phyloP scores from a whole-genome alignment of 2,329 filamentous ascomycete genomes.

The Diaporthe sp. region DNA sequence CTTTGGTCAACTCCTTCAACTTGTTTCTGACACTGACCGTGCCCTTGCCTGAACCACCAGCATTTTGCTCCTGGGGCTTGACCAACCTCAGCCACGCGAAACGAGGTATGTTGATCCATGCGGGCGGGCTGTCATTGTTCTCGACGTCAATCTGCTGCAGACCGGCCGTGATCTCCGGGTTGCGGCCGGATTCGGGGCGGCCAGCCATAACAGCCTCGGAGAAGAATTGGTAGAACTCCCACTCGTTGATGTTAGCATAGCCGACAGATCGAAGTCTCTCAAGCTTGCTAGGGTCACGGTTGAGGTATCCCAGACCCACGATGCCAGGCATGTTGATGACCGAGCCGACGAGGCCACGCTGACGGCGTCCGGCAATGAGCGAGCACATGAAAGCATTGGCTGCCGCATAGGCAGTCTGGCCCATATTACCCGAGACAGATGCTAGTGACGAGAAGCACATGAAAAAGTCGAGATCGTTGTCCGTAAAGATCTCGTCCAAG shows the following conservation, averaged over 20 bases:
- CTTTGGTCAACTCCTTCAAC: slow-evolving; percentile 28
- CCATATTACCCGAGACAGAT: slow-evolving; percentile 46
- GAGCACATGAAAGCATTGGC: slow-evolving; percentile 57
- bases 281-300: slow-evolving; percentile 39
- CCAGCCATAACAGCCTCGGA: slow-evolving; percentile 55
- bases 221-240: slow-evolving; percentile 58
- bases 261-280: slow-evolving; percentile 34
- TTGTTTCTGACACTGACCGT: slow-evolving; percentile 20
- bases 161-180: slow-evolving; percentile 27
- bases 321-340: slow-evolving; percentile 55
- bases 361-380: slow-evolving; percentile 52
- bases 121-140: slow-evolving; percentile 8
- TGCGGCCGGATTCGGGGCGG: not conserved
- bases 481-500: slow-evolving; percentile 46
- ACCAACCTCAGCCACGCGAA: slow-evolving; percentile 21
- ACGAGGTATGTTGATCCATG: slow-evolving; percentile 18
- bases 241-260: slow-evolving; percentile 47
- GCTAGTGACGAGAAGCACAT: slow-evolving; percentile 50
- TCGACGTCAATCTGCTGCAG: slow-evolving; percentile 4
- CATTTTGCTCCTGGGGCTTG: slow-evolving; percentile 19
- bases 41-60: slow-evolving; percentile 6
- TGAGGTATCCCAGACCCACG: slow-evolving; percentile 59
- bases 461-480: slow-evolving; percentile 48
- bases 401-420: slow-evolving; percentile 59
- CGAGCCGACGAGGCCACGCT: slow-evolving; percentile 55